Evolutionary conservation across 2,329 filamentous ascomycete species (phyloP).

Genomic region (Calcarisporium arbuscula): DNA sequence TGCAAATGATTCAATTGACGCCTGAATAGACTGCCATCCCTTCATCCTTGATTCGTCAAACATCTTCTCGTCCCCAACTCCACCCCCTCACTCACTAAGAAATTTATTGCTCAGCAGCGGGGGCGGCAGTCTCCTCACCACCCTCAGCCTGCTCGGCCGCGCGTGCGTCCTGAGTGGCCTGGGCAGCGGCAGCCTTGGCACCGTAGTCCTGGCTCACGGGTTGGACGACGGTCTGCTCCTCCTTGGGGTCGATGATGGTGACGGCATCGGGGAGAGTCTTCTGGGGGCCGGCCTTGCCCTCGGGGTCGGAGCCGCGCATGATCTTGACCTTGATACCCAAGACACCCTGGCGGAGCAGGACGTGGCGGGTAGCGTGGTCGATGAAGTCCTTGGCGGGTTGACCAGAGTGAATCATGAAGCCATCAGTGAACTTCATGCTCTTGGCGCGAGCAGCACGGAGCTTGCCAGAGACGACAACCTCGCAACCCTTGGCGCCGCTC

Average conservation of each 20-base stretch:
- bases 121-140: slow-evolving; percentile 47
- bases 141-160: slow-evolving; percentile 53
- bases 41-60: slow-evolving; percentile 6
- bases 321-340: slow-evolving; percentile 99
- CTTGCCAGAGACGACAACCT: slow-evolving; percentile 99
- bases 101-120: slow-evolving; percentile 29
- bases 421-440: slow-evolving; percentile 99
- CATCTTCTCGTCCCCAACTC: slow-evolving; percentile 17
- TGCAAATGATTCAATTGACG: slow-evolving; percentile 38
- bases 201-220: slow-evolving; percentile 98
- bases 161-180: slow-evolving; percentile 56
- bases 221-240: slow-evolving; percentile 91
- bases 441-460: slow-evolving; percentile 98
- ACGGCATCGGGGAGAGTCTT: slow-evolving; percentile 97
- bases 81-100: slow-evolving; percentile 16
- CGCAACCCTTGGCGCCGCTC: slow-evolving; percentile 98
- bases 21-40: slow-evolving; percentile 31
- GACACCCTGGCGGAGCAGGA: slow-evolving; percentile 98
- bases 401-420: slow-evolving; percentile 99
- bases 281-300: slow-evolving; percentile 96
- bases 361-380: slow-evolving; percentile 96
- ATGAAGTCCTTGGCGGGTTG: slow-evolving; percentile 99
- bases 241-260: slow-evolving; percentile 99
- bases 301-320: slow-evolving; percentile 98
- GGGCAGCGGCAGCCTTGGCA: slow-evolving; percentile 70